Base-by-base conservation (phyloP, 2,329 filamentous ascomycete genomes). In the Clonostachys rosea region DNA sequence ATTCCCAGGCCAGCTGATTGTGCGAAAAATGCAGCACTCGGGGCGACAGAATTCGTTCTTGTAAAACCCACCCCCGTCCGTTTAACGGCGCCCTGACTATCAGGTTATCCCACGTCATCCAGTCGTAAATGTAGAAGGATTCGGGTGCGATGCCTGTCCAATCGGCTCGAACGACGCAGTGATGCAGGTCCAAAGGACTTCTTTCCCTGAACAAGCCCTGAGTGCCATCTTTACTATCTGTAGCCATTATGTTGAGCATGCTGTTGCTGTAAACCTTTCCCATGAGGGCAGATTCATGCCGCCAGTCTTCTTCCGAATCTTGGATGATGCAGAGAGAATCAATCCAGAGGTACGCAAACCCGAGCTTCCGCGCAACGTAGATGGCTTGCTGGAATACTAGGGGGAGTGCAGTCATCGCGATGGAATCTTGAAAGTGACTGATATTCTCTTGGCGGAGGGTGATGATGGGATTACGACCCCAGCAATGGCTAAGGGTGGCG, bases 241-340 rank as follows among this genome's bases (percentile, higher is more conserved):
- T 52, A 2, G 59, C 60, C 0, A 59, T 52, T 2, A 61, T 30
- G 0, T 58, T 58, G 0, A 63, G n/a, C 4, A 55, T 51, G 1
- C 59, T 52, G 0, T 52, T 50, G 8, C 54, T 52, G 13, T 61
- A 60, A 2, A 61, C 59, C 1, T 55, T 52, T 0, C 55, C 54
- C 58, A 60, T 61, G n/a, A 56, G 57, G 2, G 58, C 54, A 3
- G 55, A 54, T 30, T 60, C 58, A 1, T 36, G 54, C 43, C 57
- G 47, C 56, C 56, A 59, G 13, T 61, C 59, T 7, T 51, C 17
- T 0, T 5, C 47, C 10, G 57, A 55, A 35, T 59, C 53, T 37
- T 61, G 59, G 10, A 60, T 43, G 6, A 60, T 60, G 3, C 58
- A 60, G 1, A 59, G 51, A 0, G 57, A 56, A 9, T 59, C 57